Evolutionary conservation across 2,329 filamentous ascomycete species (phyloP).

Genomic region (Penicillium sp.): DNA sequence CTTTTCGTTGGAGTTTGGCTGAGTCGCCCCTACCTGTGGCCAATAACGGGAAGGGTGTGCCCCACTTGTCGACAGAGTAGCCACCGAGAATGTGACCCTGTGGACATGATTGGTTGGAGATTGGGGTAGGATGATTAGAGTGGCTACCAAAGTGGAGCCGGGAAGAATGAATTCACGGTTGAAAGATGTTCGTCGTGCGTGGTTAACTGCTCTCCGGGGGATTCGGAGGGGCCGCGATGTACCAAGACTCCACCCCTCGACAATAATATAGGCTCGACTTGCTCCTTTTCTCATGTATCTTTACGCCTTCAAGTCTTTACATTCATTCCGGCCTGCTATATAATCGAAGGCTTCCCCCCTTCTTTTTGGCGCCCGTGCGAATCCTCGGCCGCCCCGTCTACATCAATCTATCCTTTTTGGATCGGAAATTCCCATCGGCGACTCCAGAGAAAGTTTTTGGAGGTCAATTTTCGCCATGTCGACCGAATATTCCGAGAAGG

Average conservation of each 20-base stretch:
- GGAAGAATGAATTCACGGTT: slow-evolving; percentile 8
- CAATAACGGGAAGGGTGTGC: slow-evolving; percentile 12
- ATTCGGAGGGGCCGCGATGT: slow-evolving; percentile 1
- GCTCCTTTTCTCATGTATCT: slow-evolving; percentile 1
- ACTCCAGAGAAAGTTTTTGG: neutral
- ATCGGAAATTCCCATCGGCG: neutral
- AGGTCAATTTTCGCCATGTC: slow-evolving; percentile 8
- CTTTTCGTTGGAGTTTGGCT: slow-evolving; percentile 16
- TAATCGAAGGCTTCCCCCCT: neutral
- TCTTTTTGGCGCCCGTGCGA: neutral
- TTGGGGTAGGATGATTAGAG: slow-evolving; percentile 13
- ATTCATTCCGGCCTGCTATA: neutral
- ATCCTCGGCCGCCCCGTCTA: neutral
- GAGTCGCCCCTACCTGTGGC: slow-evolving; percentile 8
- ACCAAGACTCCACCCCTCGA: slow-evolving; percentile 7
- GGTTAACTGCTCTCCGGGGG: neutral
- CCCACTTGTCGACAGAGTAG: slow-evolving; percentile 12
- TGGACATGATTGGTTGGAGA: slow-evolving; percentile 17
- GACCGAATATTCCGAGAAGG: slow-evolving; percentile 23
- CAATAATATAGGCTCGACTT: slow-evolving; percentile 11
- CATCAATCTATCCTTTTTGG: neutral
- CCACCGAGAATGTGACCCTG: slow-evolving; percentile 4
- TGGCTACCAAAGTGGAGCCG: slow-evolving; percentile 13
- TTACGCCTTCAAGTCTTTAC: neutral
- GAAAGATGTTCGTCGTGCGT: neutral